Conservation (phyloP, 164 flowering plant species). For the Nelumbo lutea region DNA sequence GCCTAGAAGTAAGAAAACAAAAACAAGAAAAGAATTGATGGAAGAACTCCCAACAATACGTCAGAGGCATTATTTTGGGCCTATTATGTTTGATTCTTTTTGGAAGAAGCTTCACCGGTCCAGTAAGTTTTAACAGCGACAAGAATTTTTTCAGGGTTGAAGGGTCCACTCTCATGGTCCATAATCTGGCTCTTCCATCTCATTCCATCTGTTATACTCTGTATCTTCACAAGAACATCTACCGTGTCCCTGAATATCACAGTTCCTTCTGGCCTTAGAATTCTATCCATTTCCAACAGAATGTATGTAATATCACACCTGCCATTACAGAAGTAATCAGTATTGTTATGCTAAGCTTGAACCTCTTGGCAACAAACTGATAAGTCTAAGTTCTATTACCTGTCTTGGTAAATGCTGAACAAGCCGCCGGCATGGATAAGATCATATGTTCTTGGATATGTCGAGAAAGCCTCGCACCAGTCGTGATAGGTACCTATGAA, state of each 20-base stretch:
- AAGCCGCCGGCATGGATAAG: slow-evolving; percentile 79
- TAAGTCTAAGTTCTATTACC: slow-evolving; percentile 32
- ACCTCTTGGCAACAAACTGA: background rate
- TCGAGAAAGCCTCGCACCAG: slow-evolving; percentile 98
- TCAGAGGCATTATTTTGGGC: background rate
- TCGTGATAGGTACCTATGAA: slow-evolving; percentile 90
- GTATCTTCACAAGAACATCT: slow-evolving; percentile 79
- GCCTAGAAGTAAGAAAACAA: too few relatives aligned
- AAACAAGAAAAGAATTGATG: background rate
- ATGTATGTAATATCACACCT: slow-evolving; percentile 88
- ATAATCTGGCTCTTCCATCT: slow-evolving; percentile 78
- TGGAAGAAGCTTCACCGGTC: slow-evolving; percentile 53
- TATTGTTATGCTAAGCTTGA: background rate
- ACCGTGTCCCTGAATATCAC: slow-evolving; percentile 85
- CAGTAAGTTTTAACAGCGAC: slow-evolving; percentile 84
- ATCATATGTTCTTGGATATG: slow-evolving; percentile 96
- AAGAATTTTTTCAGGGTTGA: slow-evolving; percentile 90
- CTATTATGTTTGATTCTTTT: slow-evolving; percentile 5
- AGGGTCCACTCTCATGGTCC: slow-evolving; percentile 95
- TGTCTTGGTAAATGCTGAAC: slow-evolving; percentile 82
- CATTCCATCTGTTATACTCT: slow-evolving; percentile 74
- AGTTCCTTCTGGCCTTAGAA: slow-evolving; percentile 93
- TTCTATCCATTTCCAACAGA: slow-evolving; percentile 93
- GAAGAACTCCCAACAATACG: background rate
- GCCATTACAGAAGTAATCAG: background rate